Percentiles rank a stretch among this genome's conserved stretches.
Evolutionary conservation across 768 basidiomycete genomes (phyloP).

Genomic region (Calocera viscosa): DNA sequence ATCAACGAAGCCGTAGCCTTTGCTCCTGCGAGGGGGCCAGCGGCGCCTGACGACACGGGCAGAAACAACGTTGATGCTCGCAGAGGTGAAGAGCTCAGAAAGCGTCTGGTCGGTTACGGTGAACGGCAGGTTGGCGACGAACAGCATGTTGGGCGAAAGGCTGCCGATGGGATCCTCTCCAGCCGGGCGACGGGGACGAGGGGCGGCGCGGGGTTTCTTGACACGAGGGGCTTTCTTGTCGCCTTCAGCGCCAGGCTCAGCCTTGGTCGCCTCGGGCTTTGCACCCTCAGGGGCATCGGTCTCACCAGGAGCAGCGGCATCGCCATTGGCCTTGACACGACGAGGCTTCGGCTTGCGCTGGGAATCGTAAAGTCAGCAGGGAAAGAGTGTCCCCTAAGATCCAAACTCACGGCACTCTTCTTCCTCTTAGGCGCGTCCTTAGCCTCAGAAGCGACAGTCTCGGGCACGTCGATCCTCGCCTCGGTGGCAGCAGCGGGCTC

Average conservation of each 20-base stretch:
- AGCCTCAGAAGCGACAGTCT: conserved; percentile 40
- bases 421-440: conserved; percentile 60
- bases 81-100: conserved; percentile 69
- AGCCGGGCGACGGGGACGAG: conserved; percentile 49
- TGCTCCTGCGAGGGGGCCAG: conserved; percentile 74
- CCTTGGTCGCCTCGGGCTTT: conserved; percentile 9
- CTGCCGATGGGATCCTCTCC: conserved; percentile 80
- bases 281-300: conserved; percentile 27
- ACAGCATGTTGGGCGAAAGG: conserved; percentile 78
- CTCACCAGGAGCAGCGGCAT: conserved; percentile 29
- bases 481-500: conserved; percentile 18
- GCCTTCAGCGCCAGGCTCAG: conserved; percentile 26
- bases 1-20: conserved; percentile 97
- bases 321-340: conserved; percentile 25
- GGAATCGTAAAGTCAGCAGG: neutral
- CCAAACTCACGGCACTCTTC: conserved; percentile 31
- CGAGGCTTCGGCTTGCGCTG: conserved; percentile 35
- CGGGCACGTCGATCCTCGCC: conserved; percentile 24
- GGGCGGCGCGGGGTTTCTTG: conserved; percentile 42
- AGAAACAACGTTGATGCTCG: conserved; percentile 65
- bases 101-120: conserved; percentile 77
- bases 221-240: conserved; percentile 32
- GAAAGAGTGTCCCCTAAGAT: neutral
- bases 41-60: conserved; percentile 82
- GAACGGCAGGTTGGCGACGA: conserved; percentile 97